phyloP scores from a whole-genome alignment of 2,329 filamentous ascomycete species.

The Fusarium verticillioides region DNA sequence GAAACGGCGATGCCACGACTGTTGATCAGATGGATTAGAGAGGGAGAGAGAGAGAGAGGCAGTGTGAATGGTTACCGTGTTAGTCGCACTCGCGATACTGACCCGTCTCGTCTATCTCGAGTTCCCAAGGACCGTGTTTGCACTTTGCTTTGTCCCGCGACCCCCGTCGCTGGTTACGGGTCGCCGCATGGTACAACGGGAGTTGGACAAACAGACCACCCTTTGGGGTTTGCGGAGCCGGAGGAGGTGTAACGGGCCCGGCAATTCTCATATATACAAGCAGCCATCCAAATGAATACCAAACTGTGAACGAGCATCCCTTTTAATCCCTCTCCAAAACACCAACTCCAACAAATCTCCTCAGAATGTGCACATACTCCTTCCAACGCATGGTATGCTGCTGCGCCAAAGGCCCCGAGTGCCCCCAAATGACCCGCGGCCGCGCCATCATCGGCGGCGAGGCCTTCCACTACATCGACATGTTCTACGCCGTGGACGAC shows the following conservation, averaged over 20 bases:
- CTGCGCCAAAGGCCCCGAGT: slow-evolving; percentile 44
- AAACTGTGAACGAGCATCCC: background rate
- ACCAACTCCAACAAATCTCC: background rate
- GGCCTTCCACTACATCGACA: slow-evolving; percentile 41
- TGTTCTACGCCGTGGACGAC: slow-evolving; percentile 43
- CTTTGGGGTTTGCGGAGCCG: slow-evolving; percentile 33
- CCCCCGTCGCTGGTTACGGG: slow-evolving; percentile 34
- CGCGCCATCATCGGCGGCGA: slow-evolving; percentile 39
- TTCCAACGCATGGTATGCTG: slow-evolving; percentile 45
- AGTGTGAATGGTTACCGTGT: background rate
- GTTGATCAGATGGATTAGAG: slow-evolving; percentile 50
- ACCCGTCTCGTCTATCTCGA: slow-evolving; percentile 37
- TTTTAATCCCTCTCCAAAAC: background rate
- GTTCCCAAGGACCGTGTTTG: slow-evolving; percentile 35
- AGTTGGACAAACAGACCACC: slow-evolving; percentile 26
- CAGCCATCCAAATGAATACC: background rate
- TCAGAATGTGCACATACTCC: slow-evolving; percentile 43
- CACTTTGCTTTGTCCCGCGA: slow-evolving; percentile 26
- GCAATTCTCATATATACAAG: slow-evolving; percentile 25
- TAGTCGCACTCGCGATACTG: slow-evolving; percentile 36
- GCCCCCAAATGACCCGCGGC: slow-evolving; percentile 40
- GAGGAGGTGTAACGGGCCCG: slow-evolving; percentile 30
- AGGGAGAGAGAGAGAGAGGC: background rate
- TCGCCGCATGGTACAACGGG: slow-evolving; percentile 35
- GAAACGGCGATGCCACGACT: slow-evolving; percentile 42